Evolutionary conservation across 2,329 filamentous ascomycete species (phyloP), one percentile per base, ranked within the genome.

Genomic region (Gaeumannomyces tritici): DNA sequence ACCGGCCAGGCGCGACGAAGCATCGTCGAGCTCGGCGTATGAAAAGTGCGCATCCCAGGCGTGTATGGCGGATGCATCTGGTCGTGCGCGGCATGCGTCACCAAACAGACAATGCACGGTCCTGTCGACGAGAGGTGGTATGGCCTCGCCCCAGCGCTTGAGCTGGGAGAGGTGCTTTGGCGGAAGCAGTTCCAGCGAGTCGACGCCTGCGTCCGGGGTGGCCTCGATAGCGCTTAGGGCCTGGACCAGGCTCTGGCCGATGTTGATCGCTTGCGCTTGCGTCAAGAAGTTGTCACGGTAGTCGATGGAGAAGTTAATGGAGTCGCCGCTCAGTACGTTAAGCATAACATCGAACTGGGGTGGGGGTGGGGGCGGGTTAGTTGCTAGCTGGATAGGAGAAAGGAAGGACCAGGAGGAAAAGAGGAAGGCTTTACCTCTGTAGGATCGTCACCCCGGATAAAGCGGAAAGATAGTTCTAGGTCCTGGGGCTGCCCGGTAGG

Each of bases 21-120:
- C n/a, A n/a, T n/a, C n/a, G n/a, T n/a, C n/a, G n/a, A n/a, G n/a
- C n/a, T n/a, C n/a, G n/a, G n/a, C n/a, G n/a, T n/a, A n/a, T n/a
- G n/a, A n/a, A n/a, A n/a, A n/a, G n/a, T n/a, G n/a, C n/a, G 69
- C 69, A 62, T 75, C 73, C 69, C 70, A 65, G 61, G 69, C 63
- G 63, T 60, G 65, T 56, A 75, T 35, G 65, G 71, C 70, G 63
- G 66, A 55, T 61, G 69, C 70, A 63, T 69, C 15, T 66, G 71
- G 61, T 24, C 61, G 69, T 42, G 62, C 31, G 31, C 35, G 31
- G 57, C 24, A 31, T 24, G 26, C 31, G 24, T 42, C 35, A 33
- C 15, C 33, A 26, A 59, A 35, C n/a, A 47, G 2, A 24, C 21
- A 4, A 13, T 4, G 21, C 21, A 60, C 61, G 26, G n/a, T 62